Evolutionary conservation across 805 yeast genomes (phyloP).

Genomic region (Metschnikowia rubicola): DNA sequence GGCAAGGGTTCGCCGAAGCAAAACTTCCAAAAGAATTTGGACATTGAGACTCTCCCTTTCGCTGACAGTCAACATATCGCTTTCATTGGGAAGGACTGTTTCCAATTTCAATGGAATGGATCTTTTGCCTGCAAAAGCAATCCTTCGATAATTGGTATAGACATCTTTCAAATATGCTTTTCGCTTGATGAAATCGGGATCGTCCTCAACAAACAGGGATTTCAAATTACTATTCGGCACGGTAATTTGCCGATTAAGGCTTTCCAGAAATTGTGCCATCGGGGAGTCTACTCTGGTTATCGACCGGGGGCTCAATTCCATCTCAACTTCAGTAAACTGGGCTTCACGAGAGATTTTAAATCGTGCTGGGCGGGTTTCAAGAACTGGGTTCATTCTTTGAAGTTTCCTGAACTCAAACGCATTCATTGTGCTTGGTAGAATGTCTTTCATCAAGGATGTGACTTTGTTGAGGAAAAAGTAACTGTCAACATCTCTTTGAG

Average conservation of each 20-base stretch:
- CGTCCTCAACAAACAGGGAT: conserved; percentile 1
- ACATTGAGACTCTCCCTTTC: conserved; percentile 31
- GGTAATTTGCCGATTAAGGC: not conserved
- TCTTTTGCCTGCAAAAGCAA: conserved; percentile 22
- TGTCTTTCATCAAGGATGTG: conserved; percentile 21
- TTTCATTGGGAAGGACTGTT: conserved; percentile 29
- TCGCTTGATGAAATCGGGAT: conserved; percentile 9
- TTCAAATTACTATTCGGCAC: not conserved
- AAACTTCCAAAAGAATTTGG: conserved; percentile 32
- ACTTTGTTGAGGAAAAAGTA: conserved; percentile 21
- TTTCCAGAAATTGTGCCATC: not conserved
- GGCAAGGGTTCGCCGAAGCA: conserved; percentile 40
- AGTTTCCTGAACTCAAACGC: conserved; percentile 23
- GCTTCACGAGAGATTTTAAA: conserved; percentile 11
- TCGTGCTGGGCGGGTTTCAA: conserved; percentile 6
- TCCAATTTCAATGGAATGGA: conserved; percentile 26
- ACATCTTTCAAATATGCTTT: conserved; percentile 18
- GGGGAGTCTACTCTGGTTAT: not conserved
- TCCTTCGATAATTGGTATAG: conserved; percentile 26
- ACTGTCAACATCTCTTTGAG: conserved; percentile 16
- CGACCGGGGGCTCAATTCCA: not conserved
- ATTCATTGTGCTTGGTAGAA: conserved; percentile 29
- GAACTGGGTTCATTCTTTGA: conserved; percentile 11
- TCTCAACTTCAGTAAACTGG: conserved; percentile 4
- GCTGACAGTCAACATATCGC: conserved; percentile 20